Base-by-base conservation (phyloP, 129 eudicot species). In the Saposhnikovia divaricata region DNA sequence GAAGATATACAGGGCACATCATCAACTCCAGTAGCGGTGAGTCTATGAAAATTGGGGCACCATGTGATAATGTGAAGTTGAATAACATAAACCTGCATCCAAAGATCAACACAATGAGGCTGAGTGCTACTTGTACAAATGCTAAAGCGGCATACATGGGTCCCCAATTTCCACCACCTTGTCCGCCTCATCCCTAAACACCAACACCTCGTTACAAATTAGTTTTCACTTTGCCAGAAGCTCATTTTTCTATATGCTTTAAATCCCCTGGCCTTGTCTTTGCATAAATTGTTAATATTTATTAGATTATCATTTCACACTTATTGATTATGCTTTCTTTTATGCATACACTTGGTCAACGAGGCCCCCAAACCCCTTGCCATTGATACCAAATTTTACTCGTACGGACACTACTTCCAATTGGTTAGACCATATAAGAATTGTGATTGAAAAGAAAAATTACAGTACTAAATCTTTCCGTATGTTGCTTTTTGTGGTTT, bases 1-100 rank as follows among this genome's bases (percentile, higher is more conserved):
- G 79, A 84, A 78, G 80, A 88, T 72, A 85, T 90, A 25, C 78
- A 75, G 80, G 93, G 93, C 46, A 85, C 91, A 0, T 65, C 93
- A 37, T 7, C 34, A 5, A 70, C 89, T 13, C 79, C 83, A 1
- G 77, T 31, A 25, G 91, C 88, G 0, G 80, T 90, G 13, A 85
- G 25, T 73, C 59, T 87, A 13, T 47, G n/a, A n/a, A n/a, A n/a
- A n/a, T 45, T 87, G 15, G 19, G n/a, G 86, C 72, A 23, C 89
- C 85, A 19, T 90, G 93, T 72, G 68, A 82, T 31, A 82, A 85
- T 72, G 72, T 90, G 12, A 82, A 31, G 0, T 31, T 87, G 6
- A 44, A 40, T 28, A 86, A 90, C 78, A 69, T 90, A 14, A 80
- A 87, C 45, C 72, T 90, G 81, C 74, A 34, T 81, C 31, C 71